Evolutionary conservation across 805 yeast genomes (phyloP), one percentile per base, ranked within the genome.

Genomic region (Starmerella gropengiesseri): DNA sequence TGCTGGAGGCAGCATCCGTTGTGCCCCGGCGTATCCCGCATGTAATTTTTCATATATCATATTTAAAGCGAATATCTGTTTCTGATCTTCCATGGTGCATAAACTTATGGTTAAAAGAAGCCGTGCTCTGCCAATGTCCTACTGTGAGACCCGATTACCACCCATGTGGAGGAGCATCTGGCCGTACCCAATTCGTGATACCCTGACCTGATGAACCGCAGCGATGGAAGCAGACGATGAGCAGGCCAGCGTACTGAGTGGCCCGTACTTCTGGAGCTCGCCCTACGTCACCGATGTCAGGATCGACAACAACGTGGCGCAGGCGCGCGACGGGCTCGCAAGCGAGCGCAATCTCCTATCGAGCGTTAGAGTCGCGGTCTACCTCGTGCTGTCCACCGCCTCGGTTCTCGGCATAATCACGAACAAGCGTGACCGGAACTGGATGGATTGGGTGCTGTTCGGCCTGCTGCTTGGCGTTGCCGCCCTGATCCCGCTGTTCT

Each of bases 271-370:
- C 46, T 55, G 55, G 44, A 19, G 47, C 7, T 28, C 46, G 36
- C 55, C 60, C 9, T 27, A 41, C 11, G 11, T 34, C 16, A 21
- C 50, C 12, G 49, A 43, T 12, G 37, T 59, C 11, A n/a, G 36
- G 8, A 50, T 57, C 37, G 56, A 52, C 14, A 60, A 60, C 44
- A 28, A 39, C 12, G 51, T 54, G 8, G 47, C 61, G 6, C 59
- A 60, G 45, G 61, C 63, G 7, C 50, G 64, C 25, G 64, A 60
- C 44, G 41, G 57, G 37, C 51, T 52, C 19, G 60, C 58, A 8
- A 46, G 45, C 31, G 64, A 60, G 46, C 53, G 62, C 27, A 60
- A 57, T 43, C 56, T 51, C 33, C 47, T 59, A 31, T 37, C 56
- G 3, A 44, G 50, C 35, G 20, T 53, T 9, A 43, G 53, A 12